phyloP scores from a whole-genome alignment of 257 asterid species.

The Scutellaria barbata region DNA sequence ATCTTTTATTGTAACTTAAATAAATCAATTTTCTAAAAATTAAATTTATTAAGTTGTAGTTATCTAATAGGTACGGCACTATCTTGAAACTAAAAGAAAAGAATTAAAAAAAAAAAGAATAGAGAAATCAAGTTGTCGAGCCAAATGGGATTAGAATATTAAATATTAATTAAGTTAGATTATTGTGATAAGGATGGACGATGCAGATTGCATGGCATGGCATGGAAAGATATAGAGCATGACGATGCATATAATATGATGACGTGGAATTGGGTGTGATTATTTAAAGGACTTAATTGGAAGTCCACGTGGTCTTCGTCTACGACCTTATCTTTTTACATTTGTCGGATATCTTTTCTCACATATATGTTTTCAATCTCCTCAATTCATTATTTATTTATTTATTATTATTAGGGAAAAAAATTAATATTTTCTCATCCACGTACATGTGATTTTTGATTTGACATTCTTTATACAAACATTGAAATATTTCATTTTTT shows the following conservation, averaged over 20 bases:
- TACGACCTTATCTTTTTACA: conserved; percentile 30
- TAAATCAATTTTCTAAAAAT: too few species aligned
- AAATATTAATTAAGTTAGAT: not conserved
- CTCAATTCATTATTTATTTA: too few species aligned
- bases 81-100: too few species aligned
- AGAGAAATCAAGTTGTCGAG: not conserved
- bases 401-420: too few species aligned
- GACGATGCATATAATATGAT: not conserved
- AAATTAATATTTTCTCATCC: too few species aligned
- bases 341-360: not conserved
- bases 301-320: conserved; percentile 24
- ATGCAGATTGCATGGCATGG: conserved; percentile 12
- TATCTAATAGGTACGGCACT: too few species aligned
- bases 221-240: not conserved
- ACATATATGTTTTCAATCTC: conserved; percentile 19
- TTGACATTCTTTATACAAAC: too few species aligned
- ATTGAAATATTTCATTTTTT: too few species aligned
- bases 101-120: not conserved
- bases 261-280: conserved; percentile 9
- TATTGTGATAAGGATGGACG: conserved; percentile 28
- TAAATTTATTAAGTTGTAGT: too few species aligned
- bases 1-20: too few species aligned
- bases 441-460: too few species aligned
- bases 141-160: not conserved
- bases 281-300: not conserved